These are phyloP conservation scores for Silene conica DNA, from an alignment of 148 eudicot species.

Conservation along the genomic window DNA sequence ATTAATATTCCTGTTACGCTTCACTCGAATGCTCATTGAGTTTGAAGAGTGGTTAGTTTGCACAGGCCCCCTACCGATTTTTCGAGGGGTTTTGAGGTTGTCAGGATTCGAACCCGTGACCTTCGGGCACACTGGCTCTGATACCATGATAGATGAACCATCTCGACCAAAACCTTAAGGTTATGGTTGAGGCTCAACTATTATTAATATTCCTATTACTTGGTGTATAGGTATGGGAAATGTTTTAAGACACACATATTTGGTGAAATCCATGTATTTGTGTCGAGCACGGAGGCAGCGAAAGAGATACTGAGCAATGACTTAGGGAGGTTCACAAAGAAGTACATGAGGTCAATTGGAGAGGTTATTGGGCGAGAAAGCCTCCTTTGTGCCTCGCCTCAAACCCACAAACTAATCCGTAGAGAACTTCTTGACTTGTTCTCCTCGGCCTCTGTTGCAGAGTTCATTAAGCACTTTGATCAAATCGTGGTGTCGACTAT, in stretches of 20 bases:
- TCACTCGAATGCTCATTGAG: too few species aligned
- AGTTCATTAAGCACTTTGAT: constrained; percentile 36
- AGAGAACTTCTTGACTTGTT: constrained; percentile 32
- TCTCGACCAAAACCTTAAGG: too few species aligned
- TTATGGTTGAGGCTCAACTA: too few species aligned
- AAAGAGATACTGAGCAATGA: constrained; percentile 41
- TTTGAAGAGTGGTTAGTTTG: too few species aligned
- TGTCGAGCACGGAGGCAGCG: constrained; percentile 43
- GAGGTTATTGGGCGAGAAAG: constrained; percentile 41
- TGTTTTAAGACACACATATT: constrained; percentile 47
- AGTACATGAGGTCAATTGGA: constrained; percentile 44
- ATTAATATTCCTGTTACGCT: too few species aligned
- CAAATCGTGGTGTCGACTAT: constrained; percentile 25
- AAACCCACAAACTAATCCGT: constrained; percentile 33
- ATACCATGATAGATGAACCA: too few species aligned
- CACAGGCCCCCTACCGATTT: too few species aligned
- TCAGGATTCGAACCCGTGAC: too few species aligned
- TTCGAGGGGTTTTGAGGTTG: too few species aligned
- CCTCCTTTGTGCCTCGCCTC: constrained; percentile 40
- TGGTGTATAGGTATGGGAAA: constrained; percentile 33
- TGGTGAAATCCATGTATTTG: constrained; percentile 44
- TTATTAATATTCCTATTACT: too few species aligned
- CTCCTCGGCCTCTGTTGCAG: constrained; percentile 23
- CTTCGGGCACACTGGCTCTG: too few species aligned
- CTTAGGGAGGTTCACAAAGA: constrained; percentile 44